Percentiles rank a stretch among this genome's conserved stretches.
Evolutionary conservation across 2,329 filamentous ascomycete species (phyloP).

Genomic region (Setomelanomma holmii): DNA sequence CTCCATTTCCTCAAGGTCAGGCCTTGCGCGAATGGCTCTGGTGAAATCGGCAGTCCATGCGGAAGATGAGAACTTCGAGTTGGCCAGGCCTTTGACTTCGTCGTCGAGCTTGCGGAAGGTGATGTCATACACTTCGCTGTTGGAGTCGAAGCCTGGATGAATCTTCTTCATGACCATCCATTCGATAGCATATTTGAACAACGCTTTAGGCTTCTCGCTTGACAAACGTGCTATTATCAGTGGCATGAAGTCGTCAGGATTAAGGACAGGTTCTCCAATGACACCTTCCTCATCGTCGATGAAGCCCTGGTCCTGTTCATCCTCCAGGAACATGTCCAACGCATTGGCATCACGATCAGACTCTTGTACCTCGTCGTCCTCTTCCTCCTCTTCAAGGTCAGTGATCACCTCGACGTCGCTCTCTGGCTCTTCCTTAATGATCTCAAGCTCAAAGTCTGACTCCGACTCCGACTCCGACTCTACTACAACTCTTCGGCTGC

Average conservation of each 20-base stretch:
- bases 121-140: slow-evolving; percentile 69
- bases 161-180: slow-evolving; percentile 84
- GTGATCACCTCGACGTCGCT: slow-evolving; percentile 15
- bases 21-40: slow-evolving; percentile 70
- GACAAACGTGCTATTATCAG: slow-evolving; percentile 54
- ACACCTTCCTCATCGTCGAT: slow-evolving; percentile 65
- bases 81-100: slow-evolving; percentile 71
- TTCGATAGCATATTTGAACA: slow-evolving; percentile 76
- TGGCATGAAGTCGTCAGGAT: slow-evolving; percentile 7
- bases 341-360: slow-evolving; percentile 36
- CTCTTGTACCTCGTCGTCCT: slow-evolving; percentile 33
- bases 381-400: slow-evolving; percentile 22
- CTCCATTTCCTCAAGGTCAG: slow-evolving; percentile 57
- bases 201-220: slow-evolving; percentile 71
- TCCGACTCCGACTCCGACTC: slow-evolving; percentile 33
- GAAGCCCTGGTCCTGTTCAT: slow-evolving; percentile 68
- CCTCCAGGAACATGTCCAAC: slow-evolving; percentile 51
- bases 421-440: slow-evolving; percentile 43
- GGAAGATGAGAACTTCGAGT: slow-evolving; percentile 74
- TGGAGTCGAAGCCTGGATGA: slow-evolving; percentile 71
- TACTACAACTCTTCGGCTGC: slow-evolving; percentile 28
- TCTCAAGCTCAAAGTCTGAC: slow-evolving; percentile 38
- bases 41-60: slow-evolving; percentile 73
- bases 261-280: slow-evolving; percentile 53
- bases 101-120: slow-evolving; percentile 76